Evolutionary conservation across 2,329 filamentous ascomycete genomes (phyloP).

Genomic region (Sordariomycetes sp.): DNA sequence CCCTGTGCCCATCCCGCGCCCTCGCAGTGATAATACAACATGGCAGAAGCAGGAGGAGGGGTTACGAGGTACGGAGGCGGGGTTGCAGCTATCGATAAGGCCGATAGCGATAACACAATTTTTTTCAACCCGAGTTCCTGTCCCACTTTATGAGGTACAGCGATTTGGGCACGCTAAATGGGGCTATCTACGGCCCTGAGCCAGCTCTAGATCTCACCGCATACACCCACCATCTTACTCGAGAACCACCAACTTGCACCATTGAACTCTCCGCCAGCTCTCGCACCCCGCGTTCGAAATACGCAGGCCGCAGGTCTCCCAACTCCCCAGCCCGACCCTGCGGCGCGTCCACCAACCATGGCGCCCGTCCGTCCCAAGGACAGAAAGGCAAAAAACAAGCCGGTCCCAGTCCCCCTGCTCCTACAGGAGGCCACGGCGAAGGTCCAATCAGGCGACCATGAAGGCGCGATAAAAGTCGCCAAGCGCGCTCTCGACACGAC

Average conservation of each 20-base stretch:
- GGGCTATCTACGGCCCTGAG: not conserved
- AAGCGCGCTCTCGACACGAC: constrained; percentile 30
- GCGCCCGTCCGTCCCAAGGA: constrained; percentile 27
- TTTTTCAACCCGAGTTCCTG: constrained; percentile 5
- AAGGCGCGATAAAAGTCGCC: constrained; percentile 28
- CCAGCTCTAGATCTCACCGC: not conserved
- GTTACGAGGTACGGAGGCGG: not conserved
- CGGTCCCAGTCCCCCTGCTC: constrained; percentile 14
- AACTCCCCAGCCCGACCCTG: not conserved
- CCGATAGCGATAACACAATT: not conserved
- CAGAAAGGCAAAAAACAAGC: constrained; percentile 20
- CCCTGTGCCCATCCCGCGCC: too few relatives aligned
- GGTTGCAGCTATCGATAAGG: not conserved
- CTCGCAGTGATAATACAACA: too few relatives aligned
- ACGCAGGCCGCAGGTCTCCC: not conserved
- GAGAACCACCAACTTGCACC: not conserved
- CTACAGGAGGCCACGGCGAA: constrained; percentile 29
- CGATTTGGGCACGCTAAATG: not conserved
- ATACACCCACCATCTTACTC: not conserved
- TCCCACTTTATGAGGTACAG: not conserved
- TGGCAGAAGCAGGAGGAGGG: too few relatives aligned
- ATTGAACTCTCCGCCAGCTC: not conserved
- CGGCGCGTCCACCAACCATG: constrained; percentile 16
- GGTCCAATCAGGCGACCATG: constrained; percentile 28
- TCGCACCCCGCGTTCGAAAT: not conserved